Evolutionary conservation across 1,139 yeast genomes (phyloP), one percentile per base, ranked within the genome.

Genomic region (Diutina neorugosa): DNA sequence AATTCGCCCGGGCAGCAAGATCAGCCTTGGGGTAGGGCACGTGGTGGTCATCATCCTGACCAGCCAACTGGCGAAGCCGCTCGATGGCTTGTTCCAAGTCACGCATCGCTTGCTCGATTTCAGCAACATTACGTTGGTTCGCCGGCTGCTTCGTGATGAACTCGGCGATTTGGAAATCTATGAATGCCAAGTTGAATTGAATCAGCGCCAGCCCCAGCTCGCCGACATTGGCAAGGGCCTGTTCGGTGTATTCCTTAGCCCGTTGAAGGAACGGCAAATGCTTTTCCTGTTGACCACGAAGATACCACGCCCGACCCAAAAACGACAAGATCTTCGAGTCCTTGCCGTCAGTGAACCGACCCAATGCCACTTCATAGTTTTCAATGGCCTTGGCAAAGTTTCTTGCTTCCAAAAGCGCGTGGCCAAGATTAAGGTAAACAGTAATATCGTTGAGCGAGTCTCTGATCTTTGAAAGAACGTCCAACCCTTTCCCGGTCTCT

Each of bases 341-440:
- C 18, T 77, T 73, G 21, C 84, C 83, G 61, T 78, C 77, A 21
- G 84, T 78, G 65, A 79, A 85, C 63, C 86, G 77, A 42, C 76
- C 75, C 57, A 87, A 71, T 0, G 96, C 96, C 60, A 86, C 76
- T 58, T 87, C 95, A 66, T 91, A 93, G 60, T 81, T 81, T 66
- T 94, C 98, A 63, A 91, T 85, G 0, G 97, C 94, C 61, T 90
- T 88, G 18, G 85, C 76, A 63, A 74, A 90, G 63, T 91, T 95
- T 58, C 85, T 84, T 63, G 87, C 76, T 55, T 91, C 98, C 51
- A 86, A 71, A 53, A 87, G 74, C 56, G 94, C 93, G 67, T 93
- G 96, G 0, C 96, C 98, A 63, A 89, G 71, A 64, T 93, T 93
- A 60, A 93, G 73, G 64, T 84, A 88, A 18, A 91, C 84, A 2